These are phyloP conservation scores for Achaetomium macrosporum DNA, from an alignment of 2,329 filamentous ascomycete species.

Conservation along the genomic window DNA sequence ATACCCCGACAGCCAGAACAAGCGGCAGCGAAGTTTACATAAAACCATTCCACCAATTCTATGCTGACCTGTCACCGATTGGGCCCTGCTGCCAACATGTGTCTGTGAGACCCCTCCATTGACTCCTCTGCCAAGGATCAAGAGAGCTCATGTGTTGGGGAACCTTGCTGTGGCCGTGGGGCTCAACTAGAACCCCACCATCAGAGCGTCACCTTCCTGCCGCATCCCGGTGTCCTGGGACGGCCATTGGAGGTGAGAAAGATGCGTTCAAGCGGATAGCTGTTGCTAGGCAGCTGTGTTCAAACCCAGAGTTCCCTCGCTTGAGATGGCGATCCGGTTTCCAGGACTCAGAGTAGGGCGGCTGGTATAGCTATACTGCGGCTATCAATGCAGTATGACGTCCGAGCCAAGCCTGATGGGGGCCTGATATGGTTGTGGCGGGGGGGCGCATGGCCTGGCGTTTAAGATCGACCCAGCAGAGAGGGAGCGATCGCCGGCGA, in stretches of 20 bases:
- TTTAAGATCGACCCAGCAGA: too few relatives aligned
- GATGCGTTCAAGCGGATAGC: neutral
- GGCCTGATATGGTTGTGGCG: neutral
- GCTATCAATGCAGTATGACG: neutral
- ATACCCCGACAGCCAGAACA: too few relatives aligned
- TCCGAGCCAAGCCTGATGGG: neutral
- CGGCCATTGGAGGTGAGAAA: neutral
- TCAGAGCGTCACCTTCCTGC: neutral
- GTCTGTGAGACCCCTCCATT: neutral
- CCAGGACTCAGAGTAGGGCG: neutral
- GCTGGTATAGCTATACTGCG: neutral
- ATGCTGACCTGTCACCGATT: neutral
- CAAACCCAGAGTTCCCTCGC: neutral
- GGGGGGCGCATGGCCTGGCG: too few relatives aligned
- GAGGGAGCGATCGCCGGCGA: too few relatives aligned
- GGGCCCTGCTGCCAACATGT: slow-evolving; percentile 5
- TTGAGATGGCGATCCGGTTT: neutral
- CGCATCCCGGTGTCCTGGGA: neutral
- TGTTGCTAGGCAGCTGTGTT: neutral
- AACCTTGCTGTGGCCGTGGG: neutral
- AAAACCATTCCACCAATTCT: neutral
- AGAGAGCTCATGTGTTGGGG: neutral
- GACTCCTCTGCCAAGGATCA: neutral
- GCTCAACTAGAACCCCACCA: slow-evolving; percentile 1
- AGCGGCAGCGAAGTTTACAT: too few relatives aligned